phyloP scores from a whole-genome alignment of 306 rosid species.

The Geum urbanum region DNA sequence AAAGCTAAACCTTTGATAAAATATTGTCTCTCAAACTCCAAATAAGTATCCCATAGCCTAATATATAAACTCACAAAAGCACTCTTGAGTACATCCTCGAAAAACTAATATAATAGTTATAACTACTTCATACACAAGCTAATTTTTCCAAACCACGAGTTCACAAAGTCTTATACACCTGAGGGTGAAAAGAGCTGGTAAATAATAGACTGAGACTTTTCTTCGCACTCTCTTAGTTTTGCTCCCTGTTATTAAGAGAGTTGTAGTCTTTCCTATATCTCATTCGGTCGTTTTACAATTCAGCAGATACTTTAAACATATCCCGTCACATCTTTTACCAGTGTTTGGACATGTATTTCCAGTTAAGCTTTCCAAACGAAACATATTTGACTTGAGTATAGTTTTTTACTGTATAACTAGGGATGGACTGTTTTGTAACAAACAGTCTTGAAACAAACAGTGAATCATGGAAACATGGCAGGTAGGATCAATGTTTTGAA shows the following conservation, averaged over 20 bases:
- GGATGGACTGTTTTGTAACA: too few species aligned
- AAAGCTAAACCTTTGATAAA: too few species aligned
- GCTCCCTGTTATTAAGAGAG: background rate
- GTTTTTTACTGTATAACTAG: too few species aligned
- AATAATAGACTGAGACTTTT: background rate
- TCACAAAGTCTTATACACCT: background rate
- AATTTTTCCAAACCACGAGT: background rate
- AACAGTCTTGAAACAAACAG: background rate
- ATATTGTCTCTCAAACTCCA: too few species aligned
- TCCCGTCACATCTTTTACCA: too few species aligned
- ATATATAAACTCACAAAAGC: background rate
- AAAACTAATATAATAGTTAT: background rate
- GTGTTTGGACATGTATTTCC: too few species aligned
- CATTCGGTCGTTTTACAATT: too few species aligned
- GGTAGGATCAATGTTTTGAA: background rate
- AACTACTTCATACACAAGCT: background rate
- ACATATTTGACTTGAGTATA: too few species aligned
- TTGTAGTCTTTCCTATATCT: background rate
- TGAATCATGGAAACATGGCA: background rate
- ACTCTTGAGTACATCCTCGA: background rate
- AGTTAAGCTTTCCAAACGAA: too few species aligned
- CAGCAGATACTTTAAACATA: too few species aligned
- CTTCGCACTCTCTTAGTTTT: background rate
- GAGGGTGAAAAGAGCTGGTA: background rate
- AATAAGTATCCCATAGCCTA: background rate